A percentile compares a stretch with the other conserved stretches of the same genome.
Evolutionary conservation across 2,329 filamentous ascomycete genomes (phyloP).

Genomic region (Claviceps sp.): DNA sequence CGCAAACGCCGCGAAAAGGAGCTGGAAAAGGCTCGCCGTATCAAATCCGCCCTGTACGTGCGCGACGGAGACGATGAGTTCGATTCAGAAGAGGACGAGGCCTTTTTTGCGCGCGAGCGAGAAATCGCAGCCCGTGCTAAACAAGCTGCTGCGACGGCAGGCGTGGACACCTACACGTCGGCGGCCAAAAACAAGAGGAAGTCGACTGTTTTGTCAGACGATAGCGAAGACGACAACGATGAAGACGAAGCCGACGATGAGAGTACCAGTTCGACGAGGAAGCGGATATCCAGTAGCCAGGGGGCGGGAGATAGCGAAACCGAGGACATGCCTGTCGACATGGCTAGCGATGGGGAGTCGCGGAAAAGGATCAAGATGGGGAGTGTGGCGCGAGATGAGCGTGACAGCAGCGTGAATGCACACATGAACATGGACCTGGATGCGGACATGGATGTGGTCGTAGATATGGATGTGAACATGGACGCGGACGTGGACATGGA

Average conservation of each 20-base stretch:
- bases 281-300: conserved; percentile 3
- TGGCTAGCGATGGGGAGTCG: conserved; percentile 19
- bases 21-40: conserved; percentile 60
- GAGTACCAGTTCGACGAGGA: conserved; percentile 10
- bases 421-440: conserved; percentile 12
- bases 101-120: conserved; percentile 65
- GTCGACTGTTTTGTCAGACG: conserved; percentile 12
- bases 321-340: conserved; percentile 18
- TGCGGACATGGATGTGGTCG: conserved; percentile 11
- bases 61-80: conserved; percentile 77
- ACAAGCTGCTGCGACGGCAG: conserved; percentile 18
- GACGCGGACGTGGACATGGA: conserved; percentile 17
- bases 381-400: conserved; percentile 11
- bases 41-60: conserved; percentile 77
- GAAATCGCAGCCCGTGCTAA: conserved; percentile 41
- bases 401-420: conserved; percentile 11
- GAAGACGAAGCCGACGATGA: conserved; percentile 15
- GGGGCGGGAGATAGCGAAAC: conserved; percentile 11
- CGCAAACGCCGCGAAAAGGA: conserved; percentile 52
- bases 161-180: conserved; percentile 2
- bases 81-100: conserved; percentile 56
- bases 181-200: conserved; percentile 18
- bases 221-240: conserved; percentile 6
- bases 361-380: conserved; percentile 23
- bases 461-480: conserved; percentile 15